Evolutionary conservation across 257 asterid species (phyloP), one percentile per base, ranked within the genome.

Genomic region (Solanum gracilifrons): DNA sequence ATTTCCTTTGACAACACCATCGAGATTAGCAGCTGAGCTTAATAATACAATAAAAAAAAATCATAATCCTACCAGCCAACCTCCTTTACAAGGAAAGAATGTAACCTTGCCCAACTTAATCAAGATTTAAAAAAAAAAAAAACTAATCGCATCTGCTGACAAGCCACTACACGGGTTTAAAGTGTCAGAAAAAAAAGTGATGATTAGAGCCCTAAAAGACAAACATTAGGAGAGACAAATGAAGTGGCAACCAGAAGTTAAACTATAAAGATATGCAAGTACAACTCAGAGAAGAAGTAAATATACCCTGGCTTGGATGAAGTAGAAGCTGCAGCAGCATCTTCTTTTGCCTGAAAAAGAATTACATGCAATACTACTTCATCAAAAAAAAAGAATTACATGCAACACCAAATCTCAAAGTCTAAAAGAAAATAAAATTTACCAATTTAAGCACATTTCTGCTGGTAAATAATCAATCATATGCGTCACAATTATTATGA

Each of bases 251-350:
- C 39, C 13, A 80, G 20, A 80, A 80, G 29, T 46, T 46, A 36
- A 79, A 79, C 66, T 9, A 15, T 25, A 43, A 43, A 43, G 27
- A 80, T 80, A 80, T 13, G 62, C 84, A 41, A 25, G 27, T 27
- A 27, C 21, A 77, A 77, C 23, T 41, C n/a, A 41, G 35, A 77
- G 60, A 23, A 77, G 37, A 89, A 82, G 84, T 64, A 87, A 86
- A 87, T 85, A 39, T 93, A 95, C 96, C 98, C 97, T 6, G 94
- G 89, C 89, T 92, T 95, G 87, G 95, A 91, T 86, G 93, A 84
- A 41, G 95, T 86, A 73, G 95, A 88, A 89, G 92, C 88, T 46
- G 91, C 31, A 85, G 68, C 92, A 80, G 83, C 90, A 31, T 91
- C 95, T 85, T 86, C 89, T 87, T 92, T 91, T 4, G 93, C 74